These are phyloP conservation scores for Eucalyptus cloeziana DNA, from an alignment of 345 rosid species.

Conservation along the genomic window DNA sequence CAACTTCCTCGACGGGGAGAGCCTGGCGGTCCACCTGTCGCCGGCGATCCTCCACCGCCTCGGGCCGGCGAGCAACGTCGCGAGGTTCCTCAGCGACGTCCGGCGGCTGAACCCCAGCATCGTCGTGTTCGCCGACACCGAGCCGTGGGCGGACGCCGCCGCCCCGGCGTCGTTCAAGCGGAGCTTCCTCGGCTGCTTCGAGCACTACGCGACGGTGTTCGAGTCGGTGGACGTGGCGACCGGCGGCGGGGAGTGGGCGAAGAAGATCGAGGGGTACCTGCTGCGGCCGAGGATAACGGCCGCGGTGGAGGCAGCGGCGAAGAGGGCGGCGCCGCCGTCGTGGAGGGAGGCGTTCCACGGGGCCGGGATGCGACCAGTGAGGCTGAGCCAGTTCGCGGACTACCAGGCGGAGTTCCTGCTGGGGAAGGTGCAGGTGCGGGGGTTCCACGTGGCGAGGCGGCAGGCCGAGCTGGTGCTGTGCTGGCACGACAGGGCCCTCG, in stretches of 20 bases:
- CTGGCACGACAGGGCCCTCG: constrained; percentile 72
- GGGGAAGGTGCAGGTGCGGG: constrained; percentile 62
- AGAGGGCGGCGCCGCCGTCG: constrained; percentile 29
- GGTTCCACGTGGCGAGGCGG: constrained; percentile 87
- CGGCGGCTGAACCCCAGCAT: constrained; percentile 47
- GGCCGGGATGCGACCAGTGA: constrained; percentile 74
- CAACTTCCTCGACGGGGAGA: constrained; percentile 61
- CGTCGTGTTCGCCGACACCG: constrained; percentile 50
- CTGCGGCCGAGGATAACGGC: constrained; percentile 47
- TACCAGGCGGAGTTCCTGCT: constrained; percentile 70
- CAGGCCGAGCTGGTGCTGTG: constrained; percentile 85
- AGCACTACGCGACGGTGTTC: constrained; percentile 61
- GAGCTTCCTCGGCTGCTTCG: constrained; percentile 55
- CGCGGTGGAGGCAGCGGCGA: constrained; percentile 33
- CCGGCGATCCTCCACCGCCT: constrained; percentile 56
- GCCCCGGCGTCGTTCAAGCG: constrained; percentile 49
- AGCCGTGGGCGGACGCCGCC: constrained; percentile 44
- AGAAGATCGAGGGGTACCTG: constrained; percentile 55
- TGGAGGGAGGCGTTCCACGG: constrained; percentile 69
- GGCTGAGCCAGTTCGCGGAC: constrained; percentile 80
- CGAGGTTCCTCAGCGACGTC: constrained; percentile 37
- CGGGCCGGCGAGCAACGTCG: constrained; percentile 17
- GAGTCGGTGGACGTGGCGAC: constrained; percentile 81
- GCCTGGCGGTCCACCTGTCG: constrained; percentile 43
- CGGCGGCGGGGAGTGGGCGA: constrained; percentile 33